Percentiles rank a stretch among this genome's conserved stretches.
Conservation (phyloP, 2,329 filamentous ascomycete species). For the Rhynchosporium secalis region DNA sequence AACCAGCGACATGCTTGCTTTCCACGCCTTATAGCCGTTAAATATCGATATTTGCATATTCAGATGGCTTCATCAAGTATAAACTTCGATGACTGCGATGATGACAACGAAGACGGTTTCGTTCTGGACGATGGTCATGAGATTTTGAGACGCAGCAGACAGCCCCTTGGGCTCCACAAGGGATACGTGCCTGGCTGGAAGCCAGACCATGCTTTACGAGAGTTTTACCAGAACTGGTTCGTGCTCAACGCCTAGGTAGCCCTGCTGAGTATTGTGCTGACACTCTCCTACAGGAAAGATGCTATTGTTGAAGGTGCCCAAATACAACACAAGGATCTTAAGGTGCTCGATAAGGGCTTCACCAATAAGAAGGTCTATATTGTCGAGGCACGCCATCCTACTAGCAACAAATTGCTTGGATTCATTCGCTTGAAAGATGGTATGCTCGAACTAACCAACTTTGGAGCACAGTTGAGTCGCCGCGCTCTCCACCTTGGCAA, state of each 20-base stretch:
- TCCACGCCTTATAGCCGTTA: too few relatives aligned
- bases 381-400: too few relatives aligned
- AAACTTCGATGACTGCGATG: neutral
- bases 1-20: too few relatives aligned
- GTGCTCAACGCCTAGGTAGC: neutral
- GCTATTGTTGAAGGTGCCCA: too few relatives aligned
- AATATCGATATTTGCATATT: too few relatives aligned
- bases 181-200: slow-evolving; percentile 18
- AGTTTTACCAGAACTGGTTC: slow-evolving; percentile 31
- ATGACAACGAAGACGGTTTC: neutral
- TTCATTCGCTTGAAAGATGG: slow-evolving; percentile 33
- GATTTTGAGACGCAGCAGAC: slow-evolving; percentile 5
- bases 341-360: too few relatives aligned
- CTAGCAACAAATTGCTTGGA: slow-evolving; percentile 23
- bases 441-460: slow-evolving; percentile 32
- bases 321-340: too few relatives aligned
- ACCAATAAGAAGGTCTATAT: too few relatives aligned
- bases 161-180: slow-evolving; percentile 15
- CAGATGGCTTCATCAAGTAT: neutral
- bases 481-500: slow-evolving; percentile 22
- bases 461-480: slow-evolving; percentile 27
- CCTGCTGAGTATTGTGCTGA: too few relatives aligned
- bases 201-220: slow-evolving; percentile 22
- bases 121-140: slow-evolving; percentile 12
- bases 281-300: too few relatives aligned